Conservation (phyloP, 805 yeast genomes). For the Yamadazyma nakazawae region DNA sequence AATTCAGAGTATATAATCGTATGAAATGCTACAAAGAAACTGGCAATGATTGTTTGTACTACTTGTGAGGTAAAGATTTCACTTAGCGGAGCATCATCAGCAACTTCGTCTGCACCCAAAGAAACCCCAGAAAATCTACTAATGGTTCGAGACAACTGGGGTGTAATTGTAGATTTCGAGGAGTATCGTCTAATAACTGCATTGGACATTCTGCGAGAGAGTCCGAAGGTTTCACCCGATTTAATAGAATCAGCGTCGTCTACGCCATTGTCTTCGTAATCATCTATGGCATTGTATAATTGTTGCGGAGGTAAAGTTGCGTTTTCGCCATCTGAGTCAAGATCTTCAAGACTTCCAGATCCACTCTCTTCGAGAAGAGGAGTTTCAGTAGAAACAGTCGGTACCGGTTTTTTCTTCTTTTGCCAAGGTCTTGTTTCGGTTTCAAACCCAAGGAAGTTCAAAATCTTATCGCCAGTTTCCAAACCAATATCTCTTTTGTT, state of each 20-base stretch:
- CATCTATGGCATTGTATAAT: slow-evolving; percentile 8
- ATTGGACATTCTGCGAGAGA: slow-evolving; percentile 18
- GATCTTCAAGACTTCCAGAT: slow-evolving; percentile 2
- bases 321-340: slow-evolving; percentile 1
- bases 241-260: background rate
- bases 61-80: slow-evolving; percentile 31
- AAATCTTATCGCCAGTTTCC: slow-evolving; percentile 35
- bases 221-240: slow-evolving; percentile 6
- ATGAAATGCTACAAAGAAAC: slow-evolving; percentile 33
- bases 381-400: background rate
- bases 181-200: slow-evolving; percentile 21
- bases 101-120: slow-evolving; percentile 2
- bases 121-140: slow-evolving; percentile 14
- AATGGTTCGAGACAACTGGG: slow-evolving; percentile 11
- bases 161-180: slow-evolving; percentile 7
- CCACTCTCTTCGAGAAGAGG: background rate
- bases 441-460: slow-evolving; percentile 23
- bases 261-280: too few relatives aligned
- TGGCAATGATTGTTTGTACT: slow-evolving; percentile 28
- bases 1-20: slow-evolving; percentile 32
- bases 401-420: background rate
- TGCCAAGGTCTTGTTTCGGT: slow-evolving; percentile 32
- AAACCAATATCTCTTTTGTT: slow-evolving; percentile 28
- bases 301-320: slow-evolving; percentile 9
- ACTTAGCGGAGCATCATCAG: slow-evolving; percentile 13